Base-by-base conservation (phyloP, 83 land plant genomes). In the Diphasiastrum complanatum region DNA sequence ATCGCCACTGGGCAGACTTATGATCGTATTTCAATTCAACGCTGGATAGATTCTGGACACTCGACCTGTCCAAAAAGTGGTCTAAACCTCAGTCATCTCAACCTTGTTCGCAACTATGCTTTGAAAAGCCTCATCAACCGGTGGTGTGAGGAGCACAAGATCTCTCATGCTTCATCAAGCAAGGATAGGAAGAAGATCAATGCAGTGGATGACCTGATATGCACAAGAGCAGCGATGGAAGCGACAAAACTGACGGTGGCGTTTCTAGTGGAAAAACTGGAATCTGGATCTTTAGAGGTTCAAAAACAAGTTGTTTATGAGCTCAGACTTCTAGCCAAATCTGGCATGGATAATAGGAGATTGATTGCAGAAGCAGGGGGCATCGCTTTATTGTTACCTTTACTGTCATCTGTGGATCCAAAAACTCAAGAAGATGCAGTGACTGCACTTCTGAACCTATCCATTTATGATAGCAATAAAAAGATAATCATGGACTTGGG, bases 1-100 rank as follows among this genome's bases (percentile, higher is more conserved):
- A 81, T 79, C 43, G 69, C 89, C 1, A 79, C 83, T 2, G 89
- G 89, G 2, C 89, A 85, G 57, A 85, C 86, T 24, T 85, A 85
- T 47, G 89, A 85, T 57, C 72, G 89, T 0, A 33, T 35, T 25
- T 82, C 86, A 33, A 85, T 85, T 37, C 48, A 27, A 18, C 33
- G 41, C 5, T 85, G 89, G 89, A 37, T 85, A 31, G 76, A 69
- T 38, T 63, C 79, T 2, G 89, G 89, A 8, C 81, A 77, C 60
- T 45, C 59, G 47, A 82, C 86, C 26, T 85, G 89, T 62, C 89
- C 89, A 1, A 85, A 82, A 57, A 75, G 75, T 47, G 86, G 83
- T 16, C 86, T 78, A 70, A 60, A 31, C 34, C 73, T 85, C 53
- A 24, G 76, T 14, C 77, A 82, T 67, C 52, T 52, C 16, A 37